A percentile compares a stretch with the other conserved stretches of the same genome.
phyloP scores from a whole-genome alignment of 441 rosid species.

The Melastoma candidum region DNA sequence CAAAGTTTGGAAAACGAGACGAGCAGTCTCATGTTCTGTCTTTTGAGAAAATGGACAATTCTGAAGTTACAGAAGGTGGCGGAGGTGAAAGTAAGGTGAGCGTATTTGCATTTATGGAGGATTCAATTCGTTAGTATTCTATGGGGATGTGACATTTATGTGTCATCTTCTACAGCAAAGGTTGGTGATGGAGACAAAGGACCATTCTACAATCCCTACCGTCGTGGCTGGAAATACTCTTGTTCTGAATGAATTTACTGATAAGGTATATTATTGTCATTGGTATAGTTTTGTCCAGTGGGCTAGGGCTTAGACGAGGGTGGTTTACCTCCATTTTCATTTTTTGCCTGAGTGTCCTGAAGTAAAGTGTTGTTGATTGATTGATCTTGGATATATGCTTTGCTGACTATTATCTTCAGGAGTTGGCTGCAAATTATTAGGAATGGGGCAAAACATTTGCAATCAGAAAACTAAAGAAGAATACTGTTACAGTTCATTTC shows the following conservation, averaged over 20 bases:
- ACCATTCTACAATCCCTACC: conserved; percentile 18
- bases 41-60: conserved; percentile 31
- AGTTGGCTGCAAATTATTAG: too few species aligned
- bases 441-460: too few species aligned
- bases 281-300: background rate
- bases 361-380: too few species aligned
- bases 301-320: background rate
- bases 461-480: too few species aligned
- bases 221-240: conserved; percentile 19
- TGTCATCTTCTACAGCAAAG: conserved; percentile 27
- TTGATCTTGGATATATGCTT: background rate
- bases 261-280: conserved; percentile 25
- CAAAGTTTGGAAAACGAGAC: conserved; percentile 38
- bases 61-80: conserved; percentile 27
- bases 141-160: conserved; percentile 5
- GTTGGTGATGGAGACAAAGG: conserved; percentile 20
- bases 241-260: conserved; percentile 16
- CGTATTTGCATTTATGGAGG: too few species aligned
- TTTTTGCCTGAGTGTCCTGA: background rate
- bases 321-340: background rate
- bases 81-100: conserved; percentile 24
- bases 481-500: too few species aligned
- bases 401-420: too few species aligned
- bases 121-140: conserved; percentile 6
- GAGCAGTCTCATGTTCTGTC: conserved; percentile 29